These are phyloP conservation scores for Xylariomycetidae sp. DNA, from an alignment of 2,329 filamentous ascomycete species.

Conservation along the genomic window DNA sequence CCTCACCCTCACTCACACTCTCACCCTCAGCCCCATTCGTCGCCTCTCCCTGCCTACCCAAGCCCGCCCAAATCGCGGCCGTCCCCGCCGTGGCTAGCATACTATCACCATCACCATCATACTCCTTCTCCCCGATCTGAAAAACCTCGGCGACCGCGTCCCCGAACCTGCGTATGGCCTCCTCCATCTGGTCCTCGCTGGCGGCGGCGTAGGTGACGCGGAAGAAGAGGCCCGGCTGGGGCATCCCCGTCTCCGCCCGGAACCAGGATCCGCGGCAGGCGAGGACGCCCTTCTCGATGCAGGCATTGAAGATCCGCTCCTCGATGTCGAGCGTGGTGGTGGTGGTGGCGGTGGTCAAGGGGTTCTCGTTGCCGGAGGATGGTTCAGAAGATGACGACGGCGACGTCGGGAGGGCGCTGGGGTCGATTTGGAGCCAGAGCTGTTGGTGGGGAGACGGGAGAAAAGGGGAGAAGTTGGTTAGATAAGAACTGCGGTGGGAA, in stretches of 20 bases:
- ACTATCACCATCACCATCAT: too few species aligned
- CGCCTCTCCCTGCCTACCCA: too few species aligned
- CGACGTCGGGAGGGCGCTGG: constrained; percentile 56
- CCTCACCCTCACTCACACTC: too few species aligned
- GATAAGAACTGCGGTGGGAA: too few species aligned
- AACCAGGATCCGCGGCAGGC: constrained; percentile 90
- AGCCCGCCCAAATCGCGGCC: too few species aligned
- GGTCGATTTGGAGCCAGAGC: constrained; percentile 71
- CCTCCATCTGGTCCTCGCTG: constrained; percentile 62
- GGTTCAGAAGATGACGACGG: too few species aligned
- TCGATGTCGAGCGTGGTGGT: constrained; percentile 68
- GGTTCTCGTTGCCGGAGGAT: too few species aligned
- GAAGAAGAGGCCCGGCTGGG: constrained; percentile 70
- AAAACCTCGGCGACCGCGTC: constrained; percentile 62
- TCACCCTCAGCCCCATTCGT: too few species aligned
- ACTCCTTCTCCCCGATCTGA: too few species aligned
- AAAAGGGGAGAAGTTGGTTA: constrained; percentile 1
- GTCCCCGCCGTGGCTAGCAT: too few species aligned
- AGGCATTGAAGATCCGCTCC: constrained; percentile 76
- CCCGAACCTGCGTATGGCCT: constrained; percentile 72
- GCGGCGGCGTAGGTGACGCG: constrained; percentile 86
- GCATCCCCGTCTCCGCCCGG: constrained; percentile 63
- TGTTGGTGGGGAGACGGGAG: constrained; percentile 20
- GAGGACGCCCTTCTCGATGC: constrained; percentile 73
- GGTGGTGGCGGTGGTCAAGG: too few species aligned